Conservation (phyloP, 352 stramenopile genomes). For the Phytophthora uliginosa region DNA sequence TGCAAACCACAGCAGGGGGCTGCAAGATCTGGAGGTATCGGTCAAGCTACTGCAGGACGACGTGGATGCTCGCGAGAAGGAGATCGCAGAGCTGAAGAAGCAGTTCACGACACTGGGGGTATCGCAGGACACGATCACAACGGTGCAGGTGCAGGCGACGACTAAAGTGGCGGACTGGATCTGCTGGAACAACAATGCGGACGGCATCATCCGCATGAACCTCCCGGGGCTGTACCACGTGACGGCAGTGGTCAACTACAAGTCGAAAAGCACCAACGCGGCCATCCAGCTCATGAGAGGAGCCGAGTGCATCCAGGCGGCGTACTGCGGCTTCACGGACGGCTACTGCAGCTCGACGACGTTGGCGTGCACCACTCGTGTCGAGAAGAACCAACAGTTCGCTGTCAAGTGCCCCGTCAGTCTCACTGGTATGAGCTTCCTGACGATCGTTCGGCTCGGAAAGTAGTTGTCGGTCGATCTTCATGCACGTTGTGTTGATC, state of each 20-base stretch:
- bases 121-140: neutral
- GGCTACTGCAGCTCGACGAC: neutral
- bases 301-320: constrained; percentile 17
- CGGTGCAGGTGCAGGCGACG: neutral
- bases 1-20: neutral
- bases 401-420: neutral
- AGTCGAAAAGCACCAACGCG: neutral
- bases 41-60: neutral
- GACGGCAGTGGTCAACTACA: constrained; percentile 18
- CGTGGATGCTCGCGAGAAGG: neutral
- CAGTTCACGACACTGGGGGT: neutral
- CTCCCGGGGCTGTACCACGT: constrained; percentile 13
- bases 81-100: neutral
- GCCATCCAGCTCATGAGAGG: constrained; percentile 17
- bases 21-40: neutral
- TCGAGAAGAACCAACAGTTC: neutral
- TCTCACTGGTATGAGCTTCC: neutral
- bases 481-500: too few species aligned
- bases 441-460: neutral
- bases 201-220: neutral
- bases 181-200: constrained; percentile 3
- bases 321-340: neutral
- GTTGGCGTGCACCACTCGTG: neutral
- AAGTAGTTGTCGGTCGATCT: constrained; percentile 1
- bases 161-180: constrained; percentile 5